These are phyloP conservation scores for Fraxinus dipetala DNA, from an alignment of 305 asterid species.

Conservation along the genomic window DNA sequence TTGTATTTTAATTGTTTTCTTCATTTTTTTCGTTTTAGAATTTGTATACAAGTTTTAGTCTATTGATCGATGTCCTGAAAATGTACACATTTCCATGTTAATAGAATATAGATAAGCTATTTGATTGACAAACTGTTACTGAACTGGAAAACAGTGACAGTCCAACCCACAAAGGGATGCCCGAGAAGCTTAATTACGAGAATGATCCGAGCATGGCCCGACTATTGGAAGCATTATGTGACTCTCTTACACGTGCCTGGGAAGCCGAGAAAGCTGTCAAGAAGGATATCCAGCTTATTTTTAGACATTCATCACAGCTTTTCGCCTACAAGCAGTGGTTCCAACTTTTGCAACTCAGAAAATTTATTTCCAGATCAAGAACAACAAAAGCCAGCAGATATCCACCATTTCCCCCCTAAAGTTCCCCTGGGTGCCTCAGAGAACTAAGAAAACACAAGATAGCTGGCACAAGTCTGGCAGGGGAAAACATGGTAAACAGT, in stretches of 20 bases:
- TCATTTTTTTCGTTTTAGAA: not conserved
- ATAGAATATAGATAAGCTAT: not conserved
- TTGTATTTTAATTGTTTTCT: conserved; percentile 7
- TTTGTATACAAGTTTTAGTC: not conserved
- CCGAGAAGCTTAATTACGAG: conserved; percentile 21
- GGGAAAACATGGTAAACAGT: conserved; percentile 36
- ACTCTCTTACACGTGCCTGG: conserved; percentile 93
- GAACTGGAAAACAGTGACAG: conserved; percentile 35
- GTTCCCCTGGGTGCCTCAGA: conserved; percentile 46
- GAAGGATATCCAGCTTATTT: conserved; percentile 70
- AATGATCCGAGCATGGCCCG: conserved; percentile 46
- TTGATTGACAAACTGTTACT: not conserved
- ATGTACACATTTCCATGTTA: not conserved
- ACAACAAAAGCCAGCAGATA: conserved; percentile 39
- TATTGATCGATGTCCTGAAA: not conserved
- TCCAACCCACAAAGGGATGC: conserved; percentile 20
- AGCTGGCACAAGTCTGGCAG: conserved; percentile 33
- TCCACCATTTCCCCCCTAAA: conserved; percentile 33
- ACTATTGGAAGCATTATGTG: conserved; percentile 70
- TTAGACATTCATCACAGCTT: conserved; percentile 79
- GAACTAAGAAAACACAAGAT: conserved; percentile 31
- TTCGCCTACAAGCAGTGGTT: conserved; percentile 89
- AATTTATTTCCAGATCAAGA: conserved; percentile 50
- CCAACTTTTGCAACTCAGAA: conserved; percentile 65
- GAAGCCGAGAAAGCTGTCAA: conserved; percentile 76